These are phyloP conservation scores for Peribolospora baueri DNA, from an alignment of 768 basidiomycete species.

Conservation along the genomic window DNA sequence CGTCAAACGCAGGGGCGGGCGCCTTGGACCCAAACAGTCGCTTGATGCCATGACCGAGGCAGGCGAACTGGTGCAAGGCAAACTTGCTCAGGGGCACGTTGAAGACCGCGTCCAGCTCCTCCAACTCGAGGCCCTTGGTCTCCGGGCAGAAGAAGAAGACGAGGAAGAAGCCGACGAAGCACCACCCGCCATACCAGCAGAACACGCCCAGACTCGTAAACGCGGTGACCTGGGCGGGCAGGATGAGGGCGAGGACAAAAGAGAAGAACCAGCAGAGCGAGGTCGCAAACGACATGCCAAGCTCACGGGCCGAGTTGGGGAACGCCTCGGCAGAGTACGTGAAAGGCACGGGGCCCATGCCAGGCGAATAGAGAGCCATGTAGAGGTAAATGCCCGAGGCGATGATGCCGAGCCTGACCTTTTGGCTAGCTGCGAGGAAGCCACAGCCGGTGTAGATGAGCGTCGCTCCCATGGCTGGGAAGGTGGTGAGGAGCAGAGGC, in stretches of 20 bases:
- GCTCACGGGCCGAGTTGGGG: conserved; percentile 16
- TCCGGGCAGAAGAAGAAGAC: conserved; percentile 19
- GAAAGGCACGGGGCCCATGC: conserved; percentile 1
- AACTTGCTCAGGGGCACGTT: conserved; percentile 10
- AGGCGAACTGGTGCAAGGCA: conserved; percentile 8
- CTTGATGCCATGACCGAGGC: too few relatives aligned
- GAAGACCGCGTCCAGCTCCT: conserved; percentile 14
- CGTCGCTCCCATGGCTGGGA: conserved; percentile 54
- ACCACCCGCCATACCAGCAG: conserved; percentile 12
- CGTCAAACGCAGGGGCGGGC: too few relatives aligned
- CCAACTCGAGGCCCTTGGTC: conserved; percentile 13
- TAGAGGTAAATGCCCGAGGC: conserved; percentile 19
- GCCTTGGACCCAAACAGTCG: too few relatives aligned
- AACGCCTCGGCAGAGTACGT: conserved; percentile 3
- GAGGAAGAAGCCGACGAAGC: conserved; percentile 11
- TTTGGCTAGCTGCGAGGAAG: not conserved
- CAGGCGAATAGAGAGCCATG: conserved; percentile 4
- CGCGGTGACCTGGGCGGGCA: conserved; percentile 7
- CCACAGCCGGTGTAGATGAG: conserved; percentile 14
- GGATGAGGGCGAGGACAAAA: conserved; percentile 7
- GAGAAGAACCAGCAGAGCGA: conserved; percentile 25
- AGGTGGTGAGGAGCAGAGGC: conserved; percentile 44
- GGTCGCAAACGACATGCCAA: conserved; percentile 21
- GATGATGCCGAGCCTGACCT: conserved; percentile 17
- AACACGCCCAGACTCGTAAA: conserved; percentile 18